Evolutionary conservation across 2,329 filamentous ascomycete species (phyloP), one percentile per base, ranked within the genome.

Genomic region (Xylaria sp.): DNA sequence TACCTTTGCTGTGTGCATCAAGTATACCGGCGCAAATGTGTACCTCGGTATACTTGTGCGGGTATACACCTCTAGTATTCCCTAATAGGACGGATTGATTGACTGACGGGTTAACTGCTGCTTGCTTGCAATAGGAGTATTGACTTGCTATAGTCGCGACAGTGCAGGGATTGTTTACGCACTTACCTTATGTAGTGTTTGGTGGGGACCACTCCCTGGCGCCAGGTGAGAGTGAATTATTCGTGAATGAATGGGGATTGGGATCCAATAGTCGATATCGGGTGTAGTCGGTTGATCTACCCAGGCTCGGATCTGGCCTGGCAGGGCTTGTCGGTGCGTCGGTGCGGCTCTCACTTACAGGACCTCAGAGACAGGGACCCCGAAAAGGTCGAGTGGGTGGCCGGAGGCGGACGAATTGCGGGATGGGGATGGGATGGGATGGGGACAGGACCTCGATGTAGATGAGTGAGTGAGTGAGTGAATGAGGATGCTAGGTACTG

Each of bases 311-410:
- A 48, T 50, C 50, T 52, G 47, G 52, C 59, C 29, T 7, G 29
- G n/a, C n/a, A n/a, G n/a, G n/a, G n/a, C 46, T 50, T 46, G 58
- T 50, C 52, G 59, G 52, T 50, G 48, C 56, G 56, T 61, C 52
- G 50, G 59, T 61, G 58, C 58, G 58, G 58, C 58, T 61, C 58
- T 56, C 50, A 59, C 49, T 44, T 56, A 58, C 58, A 58, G 52
- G 58, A 50, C 48, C 55, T 48, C 38, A 44, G 52, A 42, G 46
- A 39, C 24, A 46, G 39, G 37, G 42, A 50, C 38, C 39, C 21
- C 21, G 9, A 34, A 34, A 34, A 34, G 11, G 11, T 34, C 29
- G 29, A 34, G n/a, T n/a, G n/a, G n/a, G n/a, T n/a, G n/a, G n/a
- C n/a, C n/a, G n/a, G n/a, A n/a, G n/a, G n/a, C n/a, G n/a, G n/a